phyloP scores from a whole-genome alignment of 108 stramenopile species.

The Schizochytrium sp. region DNA sequence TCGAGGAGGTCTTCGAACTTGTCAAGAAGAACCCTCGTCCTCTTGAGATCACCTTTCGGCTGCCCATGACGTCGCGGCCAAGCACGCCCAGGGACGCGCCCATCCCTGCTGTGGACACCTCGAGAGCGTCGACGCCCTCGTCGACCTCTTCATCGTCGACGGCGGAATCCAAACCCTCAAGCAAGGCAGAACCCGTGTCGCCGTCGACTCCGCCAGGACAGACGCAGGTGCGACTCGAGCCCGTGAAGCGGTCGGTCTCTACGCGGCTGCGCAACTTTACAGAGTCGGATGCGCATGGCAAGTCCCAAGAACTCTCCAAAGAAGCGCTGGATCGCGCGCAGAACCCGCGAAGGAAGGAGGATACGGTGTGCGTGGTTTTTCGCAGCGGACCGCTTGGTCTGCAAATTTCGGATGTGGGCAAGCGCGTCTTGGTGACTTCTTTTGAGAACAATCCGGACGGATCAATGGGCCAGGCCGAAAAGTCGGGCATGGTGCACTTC shows the following conservation, averaged over 20 bases:
- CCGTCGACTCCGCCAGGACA: not conserved
- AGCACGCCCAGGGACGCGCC: too few species aligned
- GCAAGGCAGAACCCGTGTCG: too few species aligned
- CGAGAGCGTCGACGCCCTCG: not conserved
- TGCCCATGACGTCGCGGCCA: not conserved
- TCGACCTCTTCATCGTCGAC: too few species aligned
- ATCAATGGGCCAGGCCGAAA: not conserved
- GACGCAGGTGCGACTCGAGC: not conserved
- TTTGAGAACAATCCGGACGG: not conserved
- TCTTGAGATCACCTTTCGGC: not conserved
- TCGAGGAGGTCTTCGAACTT: not conserved
- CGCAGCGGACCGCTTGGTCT: not conserved
- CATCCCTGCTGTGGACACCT: not conserved
- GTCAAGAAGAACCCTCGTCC: not conserved
- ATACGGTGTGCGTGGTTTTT: not conserved
- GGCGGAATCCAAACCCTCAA: too few species aligned
- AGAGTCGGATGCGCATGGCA: not conserved
- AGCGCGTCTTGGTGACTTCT: not conserved
- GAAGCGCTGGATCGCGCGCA: not conserved
- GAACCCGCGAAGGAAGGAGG: not conserved
- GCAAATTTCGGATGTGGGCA: conserved; percentile 13
- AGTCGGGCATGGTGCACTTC: conserved; percentile 13
- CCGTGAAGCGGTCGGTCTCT: not conserved
- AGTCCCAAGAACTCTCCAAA: too few species aligned
- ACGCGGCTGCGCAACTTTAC: not conserved